Base-by-base conservation (phyloP, 768 basidiomycete genomes). In the Lyophyllum atratum region DNA sequence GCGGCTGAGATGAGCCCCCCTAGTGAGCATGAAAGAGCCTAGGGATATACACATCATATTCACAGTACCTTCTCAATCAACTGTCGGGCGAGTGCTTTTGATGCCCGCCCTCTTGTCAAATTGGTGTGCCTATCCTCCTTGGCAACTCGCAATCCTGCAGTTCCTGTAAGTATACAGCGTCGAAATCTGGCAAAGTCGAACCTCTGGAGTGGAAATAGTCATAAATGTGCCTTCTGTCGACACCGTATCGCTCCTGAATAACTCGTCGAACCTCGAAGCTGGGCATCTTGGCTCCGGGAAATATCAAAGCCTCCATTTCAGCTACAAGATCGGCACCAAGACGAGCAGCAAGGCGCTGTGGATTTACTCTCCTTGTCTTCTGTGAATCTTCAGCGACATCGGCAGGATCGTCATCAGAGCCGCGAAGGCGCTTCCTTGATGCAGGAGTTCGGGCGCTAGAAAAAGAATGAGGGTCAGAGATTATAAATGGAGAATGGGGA, bases 201-300 rank as follows among this genome's bases (percentile, higher is more conserved):
- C 79, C 80, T 75, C 77, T 70, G n/a, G 79, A 80, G 70, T 90
- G 89, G 71, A 88, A 90, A 69, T 90, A 90, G 70, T 90, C 89
- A 66, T 90, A 90, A 60, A 90, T 84, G 62, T 89, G 88, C 61
- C 89, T 74, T 61, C 89, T 77, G 67, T 90, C 88, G 56, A 89
- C 85, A 57, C 75, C 76, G 68, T 87, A 88, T 45, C 85, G 81
- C 65, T 85, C 80, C 70, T 90, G 89, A 31, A 90, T 82, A 58
- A 84, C 85, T 60, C 85, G 86, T 54, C 89, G 80, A 51, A 85
- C 75, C 8, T 83, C 77, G 63, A 90, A 92, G 10, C 84, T 81
- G 7, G 89, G 89, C 89, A 92, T 92, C 66, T 89, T 87, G 42
- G 83, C 85, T 40, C 89, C 89, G 10, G 87, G 85, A 49, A 78